Base-by-base conservation (phyloP, 345 rosid species). In the Mallotus nudiflorus region DNA sequence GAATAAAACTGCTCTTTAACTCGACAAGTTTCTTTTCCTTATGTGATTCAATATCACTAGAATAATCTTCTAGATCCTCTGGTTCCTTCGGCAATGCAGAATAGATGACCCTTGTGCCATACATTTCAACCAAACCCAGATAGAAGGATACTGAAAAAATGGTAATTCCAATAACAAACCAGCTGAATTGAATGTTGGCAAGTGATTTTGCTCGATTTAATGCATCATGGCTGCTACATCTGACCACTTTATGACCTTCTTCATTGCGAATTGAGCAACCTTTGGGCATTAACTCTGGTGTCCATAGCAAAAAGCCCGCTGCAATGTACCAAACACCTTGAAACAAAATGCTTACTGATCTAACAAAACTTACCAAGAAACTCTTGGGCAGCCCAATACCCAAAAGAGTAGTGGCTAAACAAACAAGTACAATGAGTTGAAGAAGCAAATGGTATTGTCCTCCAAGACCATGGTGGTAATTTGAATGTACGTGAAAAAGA, bases 281-380 rank as follows among this genome's bases (percentile, higher is more conserved):
- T 73, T 85, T 89, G 0, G 98, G 82, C 20, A 83, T 71, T 19
- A 89, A 71, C 35, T 58, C 37, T 12, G 95, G 95, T 8, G 93
- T 93, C 95, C 95, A 93, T 5, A 93, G 83, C 89, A 80, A 77
- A 78, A 73, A 84, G 1, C 97, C 95, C 91, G 83, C 89, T 58
- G 81, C 31, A 39, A 88, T 75, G 29, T 90, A 70, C 97, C 98
- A 93, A 18, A 82, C 45, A 18, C 97, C 98, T 81, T 93, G 98
- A 69, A 85, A 90, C 9, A 82, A 2, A 58, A 90, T 69, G 73
- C 95, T 89, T 8, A 70, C 51, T 12, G 95, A 89, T 82, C 91
- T 74, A 7, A 86, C 80, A 77, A 93, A 85, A 75, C 89, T 84
- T 59, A 89, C 24, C 57, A 90, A 37, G 83, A 93, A 90, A 76